phyloP scores from a whole-genome alignment of 352 stramenopile species.

The Globisporangium lucens region DNA sequence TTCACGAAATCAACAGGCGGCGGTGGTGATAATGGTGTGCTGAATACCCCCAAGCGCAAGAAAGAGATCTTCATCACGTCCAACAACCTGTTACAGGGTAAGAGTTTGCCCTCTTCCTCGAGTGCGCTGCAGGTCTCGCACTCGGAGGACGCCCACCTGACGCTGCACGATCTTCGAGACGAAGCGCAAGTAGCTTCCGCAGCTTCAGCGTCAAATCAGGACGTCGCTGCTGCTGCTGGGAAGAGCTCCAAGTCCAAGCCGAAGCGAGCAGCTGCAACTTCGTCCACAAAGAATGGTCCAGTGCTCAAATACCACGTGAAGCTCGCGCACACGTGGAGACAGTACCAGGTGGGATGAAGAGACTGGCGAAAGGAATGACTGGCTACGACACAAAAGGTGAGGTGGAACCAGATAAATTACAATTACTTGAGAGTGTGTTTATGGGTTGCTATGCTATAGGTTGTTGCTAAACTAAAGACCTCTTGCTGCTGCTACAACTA shows the following conservation, averaged over 20 bases:
- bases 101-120: slow-evolving; percentile 3
- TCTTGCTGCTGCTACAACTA: neutral
- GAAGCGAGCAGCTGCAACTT: slow-evolving; percentile 7
- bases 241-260: neutral
- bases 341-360: slow-evolving; percentile 16
- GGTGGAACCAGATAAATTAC: neutral
- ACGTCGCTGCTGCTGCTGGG: neutral
- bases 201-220: neutral
- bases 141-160: slow-evolving; percentile 14
- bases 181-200: neutral
- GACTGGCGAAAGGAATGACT: neutral
- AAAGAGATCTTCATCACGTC: slow-evolving; percentile 29
- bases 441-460: slow-evolving; percentile 11
- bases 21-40: neutral
- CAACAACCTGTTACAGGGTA: neutral
- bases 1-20: neutral
- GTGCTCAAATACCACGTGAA: slow-evolving; percentile 63
- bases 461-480: slow-evolving; percentile 1
- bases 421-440: slow-evolving; percentile 9
- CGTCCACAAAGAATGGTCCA: slow-evolving; percentile 14
- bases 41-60: slow-evolving; percentile 11
- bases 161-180: slow-evolving; percentile 23
- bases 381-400: neutral
- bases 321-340: slow-evolving; percentile 58
- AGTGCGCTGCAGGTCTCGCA: slow-evolving; percentile 12